Base-by-base conservation (phyloP, 345 rosid species). In the Dovyalis caffra region DNA sequence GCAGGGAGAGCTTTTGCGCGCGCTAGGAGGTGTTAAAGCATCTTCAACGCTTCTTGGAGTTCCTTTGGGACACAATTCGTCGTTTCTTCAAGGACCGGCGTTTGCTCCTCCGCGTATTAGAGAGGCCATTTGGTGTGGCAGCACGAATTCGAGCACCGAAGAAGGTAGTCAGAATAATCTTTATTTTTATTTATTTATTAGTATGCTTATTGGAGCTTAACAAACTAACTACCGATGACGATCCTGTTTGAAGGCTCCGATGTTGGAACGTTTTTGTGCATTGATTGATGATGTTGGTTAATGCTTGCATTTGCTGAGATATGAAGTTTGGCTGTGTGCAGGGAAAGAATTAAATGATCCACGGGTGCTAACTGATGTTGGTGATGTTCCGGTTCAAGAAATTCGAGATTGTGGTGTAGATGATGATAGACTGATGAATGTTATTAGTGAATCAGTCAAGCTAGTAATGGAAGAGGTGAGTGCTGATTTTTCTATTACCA, bases 101-200 rank as follows among this genome's bases (percentile, higher is more conserved):
- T 95, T 95, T 82, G 97, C 99, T 64, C 98, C 98, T 71, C 99
- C 99, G 62, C 87, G 99, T 49, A 95, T 95, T 51, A 82, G 99
- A 64, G 99, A 95, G 81, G 99, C 98, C 45, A 95, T 95, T 69
- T 95, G 99, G 99, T 95, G 99, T 80, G 99, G 91, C 65, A 95
- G 99, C 86, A 95, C 98, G 1, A 95, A 95, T 79, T 89, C 99
- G 0, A 53, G 96, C 4, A 95, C 97, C 60, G 99, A 95, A 86
- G 90, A 86, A 95, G 99, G 99, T 95, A 83, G 2, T 20, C 21
- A 31, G 63, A 56, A 34, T 60, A 23, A 29, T 8, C 16, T 18
- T 1, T 21, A 31, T 21, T 5, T 34, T 35, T 65, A 21, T 4
- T 20, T 31, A 8, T 29, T 31, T 40, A n/a, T n/a, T n/a, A n/a